Evolutionary conservation across 2,329 filamentous ascomycete species (phyloP).

Genomic region (Acrocalymma vagum): DNA sequence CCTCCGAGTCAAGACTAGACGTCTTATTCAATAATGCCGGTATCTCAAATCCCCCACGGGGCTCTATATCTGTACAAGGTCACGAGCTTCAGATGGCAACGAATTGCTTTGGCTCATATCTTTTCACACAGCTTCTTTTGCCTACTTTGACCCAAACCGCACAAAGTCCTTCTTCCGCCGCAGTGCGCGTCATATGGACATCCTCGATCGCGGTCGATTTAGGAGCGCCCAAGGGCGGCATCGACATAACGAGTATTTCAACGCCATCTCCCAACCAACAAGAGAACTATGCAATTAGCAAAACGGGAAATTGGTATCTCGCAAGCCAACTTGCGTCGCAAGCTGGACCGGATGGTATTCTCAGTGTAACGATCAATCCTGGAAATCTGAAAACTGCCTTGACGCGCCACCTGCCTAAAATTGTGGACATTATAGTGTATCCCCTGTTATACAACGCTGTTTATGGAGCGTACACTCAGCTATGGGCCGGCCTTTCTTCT

Average conservation of each 20-base stretch:
- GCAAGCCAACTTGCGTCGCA: slow-evolving; percentile 16
- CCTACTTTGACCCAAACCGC: slow-evolving; percentile 37
- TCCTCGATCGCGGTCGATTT: slow-evolving; percentile 19
- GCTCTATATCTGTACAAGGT: slow-evolving; percentile 17
- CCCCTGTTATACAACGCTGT: slow-evolving; percentile 9
- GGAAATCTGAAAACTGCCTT: slow-evolving; percentile 49
- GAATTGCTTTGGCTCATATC: slow-evolving; percentile 44
- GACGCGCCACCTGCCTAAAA: slow-evolving; percentile 2
- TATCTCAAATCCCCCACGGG: slow-evolving; percentile 31
- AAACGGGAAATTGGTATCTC: slow-evolving; percentile 22
- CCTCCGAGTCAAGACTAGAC: slow-evolving; percentile 47
- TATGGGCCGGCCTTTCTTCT: slow-evolving; percentile 11
- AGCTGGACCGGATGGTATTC: slow-evolving; percentile 15
- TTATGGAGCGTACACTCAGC: slow-evolving; percentile 13
- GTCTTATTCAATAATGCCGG: slow-evolving; percentile 45
- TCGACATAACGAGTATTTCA: slow-evolving; percentile 3
- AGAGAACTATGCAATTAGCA: slow-evolving; percentile 21
- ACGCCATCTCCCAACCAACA: neutral
- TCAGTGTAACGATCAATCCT: slow-evolving; percentile 42
- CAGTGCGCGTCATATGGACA: slow-evolving; percentile 29
- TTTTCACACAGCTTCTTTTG: slow-evolving; percentile 42
- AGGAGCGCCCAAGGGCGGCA: slow-evolving; percentile 13
- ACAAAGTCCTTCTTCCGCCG: slow-evolving; percentile 10
- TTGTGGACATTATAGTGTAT: slow-evolving; percentile 3
- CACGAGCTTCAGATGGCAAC: slow-evolving; percentile 47